Conservation (phyloP, 768 basidiomycete genomes). For the Serendipita indica region DNA sequence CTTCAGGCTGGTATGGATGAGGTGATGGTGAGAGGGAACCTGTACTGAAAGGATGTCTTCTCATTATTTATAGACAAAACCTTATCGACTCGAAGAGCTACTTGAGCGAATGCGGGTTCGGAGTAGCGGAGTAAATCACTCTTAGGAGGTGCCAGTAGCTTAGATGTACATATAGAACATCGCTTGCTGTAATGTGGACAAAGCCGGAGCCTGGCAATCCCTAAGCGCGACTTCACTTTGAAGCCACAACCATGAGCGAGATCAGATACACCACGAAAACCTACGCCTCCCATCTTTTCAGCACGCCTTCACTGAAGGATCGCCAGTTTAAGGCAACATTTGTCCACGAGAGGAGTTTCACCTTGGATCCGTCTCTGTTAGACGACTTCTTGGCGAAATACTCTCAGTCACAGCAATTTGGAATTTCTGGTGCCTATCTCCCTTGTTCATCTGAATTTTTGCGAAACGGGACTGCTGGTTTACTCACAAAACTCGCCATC, state of each 20-base stretch:
- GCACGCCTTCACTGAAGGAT: neutral
- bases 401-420: neutral
- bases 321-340: neutral
- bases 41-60: neutral
- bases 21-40: constrained; percentile 16
- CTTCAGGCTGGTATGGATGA: constrained; percentile 20
- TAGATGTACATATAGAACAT: too few species aligned
- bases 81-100: constrained; percentile 19
- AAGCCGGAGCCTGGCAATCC: neutral
- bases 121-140: too few species aligned
- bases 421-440: neutral
- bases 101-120: constrained; percentile 7
- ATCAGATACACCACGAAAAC: too few species aligned
- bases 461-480: neutral
- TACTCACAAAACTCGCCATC: neutral
- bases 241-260: neutral
- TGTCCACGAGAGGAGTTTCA: neutral
- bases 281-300: neutral
- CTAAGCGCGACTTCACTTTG: neutral
- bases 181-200: neutral
- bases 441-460: neutral
- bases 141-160: too few species aligned
- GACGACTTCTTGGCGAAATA: neutral
- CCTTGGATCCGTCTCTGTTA: neutral
- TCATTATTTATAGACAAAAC: constrained; percentile 16